These are phyloP conservation scores for Asterophora lycoperdoides DNA, from an alignment of 768 basidiomycete species.

Conservation along the genomic window DNA sequence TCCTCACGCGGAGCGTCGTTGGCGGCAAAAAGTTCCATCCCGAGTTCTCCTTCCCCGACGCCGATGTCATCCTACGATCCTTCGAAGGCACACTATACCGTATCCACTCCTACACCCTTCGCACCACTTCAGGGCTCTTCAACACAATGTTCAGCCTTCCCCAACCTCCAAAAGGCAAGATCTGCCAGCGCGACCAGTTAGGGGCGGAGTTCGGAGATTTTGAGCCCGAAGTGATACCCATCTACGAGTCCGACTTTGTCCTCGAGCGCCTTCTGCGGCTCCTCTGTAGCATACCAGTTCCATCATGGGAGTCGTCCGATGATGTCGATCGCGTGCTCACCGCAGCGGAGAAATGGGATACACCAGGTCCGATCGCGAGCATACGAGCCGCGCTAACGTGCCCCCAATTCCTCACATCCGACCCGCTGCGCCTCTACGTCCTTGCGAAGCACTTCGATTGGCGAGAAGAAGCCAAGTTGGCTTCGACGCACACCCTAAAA, in stretches of 20 bases:
- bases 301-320: slow-evolving; percentile 46
- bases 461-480: slow-evolving; percentile 50
- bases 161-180: slow-evolving; percentile 25
- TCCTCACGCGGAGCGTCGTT: not conserved
- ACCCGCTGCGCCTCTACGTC: slow-evolving; percentile 50
- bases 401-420: slow-evolving; percentile 38
- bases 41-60: slow-evolving; percentile 29
- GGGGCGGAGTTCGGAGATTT: not conserved
- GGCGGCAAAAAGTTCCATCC: slow-evolving; percentile 25
- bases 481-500: slow-evolving; percentile 53
- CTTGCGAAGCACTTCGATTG: slow-evolving; percentile 61
- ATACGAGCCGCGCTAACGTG: slow-evolving; percentile 50
- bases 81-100: slow-evolving; percentile 50
- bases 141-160: slow-evolving; percentile 60
- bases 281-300: slow-evolving; percentile 50
- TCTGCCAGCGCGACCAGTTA: slow-evolving; percentile 1
- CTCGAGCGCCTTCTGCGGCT: slow-evolving; percentile 55
- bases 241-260: slow-evolving; percentile 39
- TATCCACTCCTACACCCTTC: slow-evolving; percentile 52
- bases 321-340: slow-evolving; percentile 49
- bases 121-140: slow-evolving; percentile 58
- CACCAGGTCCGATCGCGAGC: slow-evolving; percentile 53
- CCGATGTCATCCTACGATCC: slow-evolving; percentile 35
- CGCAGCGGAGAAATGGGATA: slow-evolving; percentile 70
- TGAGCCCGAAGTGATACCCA: slow-evolving; percentile 27